Conservation (phyloP, 2,329 filamentous ascomycete genomes). For the Zymoseptoria passerinii region DNA sequence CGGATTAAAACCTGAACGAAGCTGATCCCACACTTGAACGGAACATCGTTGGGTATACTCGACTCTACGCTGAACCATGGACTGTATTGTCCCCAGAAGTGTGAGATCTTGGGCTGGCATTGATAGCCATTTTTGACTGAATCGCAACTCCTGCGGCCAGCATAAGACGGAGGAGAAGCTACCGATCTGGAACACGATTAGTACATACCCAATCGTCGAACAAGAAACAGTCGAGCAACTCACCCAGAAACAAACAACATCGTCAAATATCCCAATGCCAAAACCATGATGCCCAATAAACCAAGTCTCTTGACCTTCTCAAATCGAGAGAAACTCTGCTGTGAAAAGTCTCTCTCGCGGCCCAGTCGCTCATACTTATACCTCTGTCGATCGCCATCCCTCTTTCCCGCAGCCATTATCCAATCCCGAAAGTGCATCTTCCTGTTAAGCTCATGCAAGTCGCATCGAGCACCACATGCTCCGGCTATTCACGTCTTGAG, state of each 20-base stretch:
- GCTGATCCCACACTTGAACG: slow-evolving; percentile 61
- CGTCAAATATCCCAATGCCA: not conserved
- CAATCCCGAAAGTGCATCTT: not conserved
- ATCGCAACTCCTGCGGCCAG: slow-evolving; percentile 15
- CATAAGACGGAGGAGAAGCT: slow-evolving; percentile 1
- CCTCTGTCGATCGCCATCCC: not conserved
- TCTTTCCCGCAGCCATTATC: not conserved
- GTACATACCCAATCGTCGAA: not conserved
- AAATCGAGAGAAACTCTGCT: not conserved
- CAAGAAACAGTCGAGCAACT: not conserved
- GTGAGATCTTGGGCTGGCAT: slow-evolving; percentile 54
- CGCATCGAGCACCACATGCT: not conserved
- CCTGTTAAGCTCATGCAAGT: not conserved
- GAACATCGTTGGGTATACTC: slow-evolving; percentile 51
- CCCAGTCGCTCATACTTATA: slow-evolving; percentile 5
- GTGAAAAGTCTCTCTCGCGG: not conserved
- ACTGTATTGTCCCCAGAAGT: slow-evolving; percentile 76
- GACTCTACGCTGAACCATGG: slow-evolving; percentile 73
- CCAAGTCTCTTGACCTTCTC: not conserved
- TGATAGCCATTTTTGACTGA: slow-evolving; percentile 46
- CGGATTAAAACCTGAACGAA: slow-evolving; percentile 76
- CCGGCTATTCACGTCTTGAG: not conserved
- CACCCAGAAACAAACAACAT: not conserved
- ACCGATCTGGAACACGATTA: slow-evolving; percentile 1
- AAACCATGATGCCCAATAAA: not conserved